A percentile compares a stretch with the other conserved stretches of the same genome.
These are phyloP conservation scores for Jatropha podagrica DNA, from an alignment of 441 rosid species.

Conservation along the genomic window DNA sequence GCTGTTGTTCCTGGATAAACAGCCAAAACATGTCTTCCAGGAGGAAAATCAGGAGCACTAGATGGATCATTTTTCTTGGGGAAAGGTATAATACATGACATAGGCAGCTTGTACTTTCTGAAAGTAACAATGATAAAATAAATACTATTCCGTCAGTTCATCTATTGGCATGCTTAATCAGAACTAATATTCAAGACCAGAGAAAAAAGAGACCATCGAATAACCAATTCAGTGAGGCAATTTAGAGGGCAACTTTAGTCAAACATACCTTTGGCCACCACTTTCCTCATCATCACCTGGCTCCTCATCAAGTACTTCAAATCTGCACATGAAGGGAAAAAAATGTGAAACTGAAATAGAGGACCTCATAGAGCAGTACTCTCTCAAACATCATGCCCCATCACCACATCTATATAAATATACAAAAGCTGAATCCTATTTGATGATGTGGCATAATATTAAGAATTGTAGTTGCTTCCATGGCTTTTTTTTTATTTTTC, in stretches of 20 bases:
- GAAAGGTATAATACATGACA: conserved; percentile 77
- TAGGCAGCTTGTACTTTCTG: conserved; percentile 87
- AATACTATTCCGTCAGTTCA: background rate
- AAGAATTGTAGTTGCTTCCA: no score
- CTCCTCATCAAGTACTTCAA: conserved; percentile 94
- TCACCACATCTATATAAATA: background rate
- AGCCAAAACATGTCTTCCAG: conserved; percentile 81
- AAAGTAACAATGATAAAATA: conserved; percentile 16
- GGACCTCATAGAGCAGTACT: background rate
- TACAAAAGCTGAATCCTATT: no score
- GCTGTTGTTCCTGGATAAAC: conserved; percentile 99
- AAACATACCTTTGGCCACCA: conserved; percentile 64
- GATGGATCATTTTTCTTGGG: conserved; percentile 77
- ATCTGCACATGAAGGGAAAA: conserved; percentile 40
- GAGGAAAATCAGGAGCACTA: conserved; percentile 54
- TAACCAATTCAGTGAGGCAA: background rate
- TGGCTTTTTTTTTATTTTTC: no score
- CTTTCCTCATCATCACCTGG: conserved; percentile 95
- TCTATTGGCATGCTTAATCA: background rate
- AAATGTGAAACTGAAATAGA: background rate
- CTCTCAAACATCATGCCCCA: background rate
- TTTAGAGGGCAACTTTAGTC: background rate
- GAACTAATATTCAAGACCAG: background rate
- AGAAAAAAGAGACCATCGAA: background rate
- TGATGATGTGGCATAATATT: no score